Percentiles rank a stretch among this genome's conserved stretches.
Evolutionary conservation across 768 basidiomycete species (phyloP).

Genomic region (Amanita pallidorosea): DNA sequence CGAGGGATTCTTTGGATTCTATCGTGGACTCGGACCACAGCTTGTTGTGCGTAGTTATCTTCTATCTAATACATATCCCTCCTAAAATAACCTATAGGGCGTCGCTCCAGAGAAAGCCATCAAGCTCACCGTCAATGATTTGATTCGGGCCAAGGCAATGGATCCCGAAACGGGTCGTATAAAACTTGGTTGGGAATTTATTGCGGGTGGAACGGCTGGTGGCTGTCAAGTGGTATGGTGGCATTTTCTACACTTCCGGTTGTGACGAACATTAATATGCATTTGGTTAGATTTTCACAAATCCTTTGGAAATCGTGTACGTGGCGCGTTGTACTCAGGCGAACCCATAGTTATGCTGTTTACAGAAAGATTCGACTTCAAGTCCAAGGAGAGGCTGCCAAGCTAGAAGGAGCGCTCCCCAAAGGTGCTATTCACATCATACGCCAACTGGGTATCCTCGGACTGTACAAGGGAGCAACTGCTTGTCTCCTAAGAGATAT

Average conservation of each 20-base stretch:
- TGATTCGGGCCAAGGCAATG: constrained; percentile 72
- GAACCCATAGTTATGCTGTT: neutral
- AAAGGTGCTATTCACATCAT: constrained; percentile 90
- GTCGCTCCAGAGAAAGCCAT: constrained; percentile 97
- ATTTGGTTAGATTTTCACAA: constrained; percentile 75
- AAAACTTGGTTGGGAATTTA: constrained; percentile 78
- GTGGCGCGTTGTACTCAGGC: constrained; percentile 11
- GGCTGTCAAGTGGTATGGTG: constrained; percentile 94
- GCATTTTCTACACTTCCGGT: neutral
- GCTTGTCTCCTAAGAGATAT: constrained; percentile 94
- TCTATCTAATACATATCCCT: neutral
- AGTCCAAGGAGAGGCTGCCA: constrained; percentile 92
- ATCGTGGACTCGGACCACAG: constrained; percentile 92
- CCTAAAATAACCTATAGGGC: constrained; percentile 38
- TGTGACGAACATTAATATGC: neutral
- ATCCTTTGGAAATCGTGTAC: constrained; percentile 93
- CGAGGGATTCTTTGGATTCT: constrained; percentile 93
- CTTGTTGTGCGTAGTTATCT: constrained; percentile 51
- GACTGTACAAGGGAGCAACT: constrained; percentile 86
- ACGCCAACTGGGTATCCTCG: constrained; percentile 83
- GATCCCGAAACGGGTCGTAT: constrained; percentile 97
- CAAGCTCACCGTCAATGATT: constrained; percentile 93
- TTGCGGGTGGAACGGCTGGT: constrained; percentile 89
- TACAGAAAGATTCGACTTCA: constrained; percentile 86
- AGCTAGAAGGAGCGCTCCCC: constrained; percentile 67